phyloP scores from a whole-genome alignment of 768 basidiomycete species.

The Amanita muscaria region DNA sequence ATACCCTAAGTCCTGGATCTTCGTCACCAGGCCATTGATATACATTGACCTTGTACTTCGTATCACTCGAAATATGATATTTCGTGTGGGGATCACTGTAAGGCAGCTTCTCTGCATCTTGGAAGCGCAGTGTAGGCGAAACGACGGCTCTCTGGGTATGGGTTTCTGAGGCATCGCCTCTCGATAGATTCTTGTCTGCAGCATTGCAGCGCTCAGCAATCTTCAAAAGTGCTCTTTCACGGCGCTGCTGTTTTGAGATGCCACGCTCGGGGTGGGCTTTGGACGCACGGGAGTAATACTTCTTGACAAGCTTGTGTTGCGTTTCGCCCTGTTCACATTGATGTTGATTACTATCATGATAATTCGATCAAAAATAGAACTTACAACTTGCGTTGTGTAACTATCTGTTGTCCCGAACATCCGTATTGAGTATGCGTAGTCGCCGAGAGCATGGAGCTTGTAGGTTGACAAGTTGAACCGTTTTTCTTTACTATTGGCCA shows the following conservation, averaged over 20 bases:
- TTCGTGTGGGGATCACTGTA: constrained; percentile 10
- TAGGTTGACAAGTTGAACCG: constrained; percentile 18
- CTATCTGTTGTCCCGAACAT: constrained; percentile 22
- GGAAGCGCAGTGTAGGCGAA: too few species aligned
- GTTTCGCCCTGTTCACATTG: not conserved
- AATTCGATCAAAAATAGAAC: constrained; percentile 12
- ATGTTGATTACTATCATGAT: not conserved
- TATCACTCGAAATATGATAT: not conserved
- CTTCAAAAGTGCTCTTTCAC: not conserved
- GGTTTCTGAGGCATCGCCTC: not conserved
- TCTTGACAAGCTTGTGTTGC: constrained; percentile 18
- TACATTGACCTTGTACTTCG: not conserved
- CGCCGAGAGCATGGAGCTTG: constrained; percentile 23
- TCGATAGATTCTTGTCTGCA: too few species aligned
- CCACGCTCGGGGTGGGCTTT: constrained; percentile 16
- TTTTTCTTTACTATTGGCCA: not conserved
- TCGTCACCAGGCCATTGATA: not conserved
- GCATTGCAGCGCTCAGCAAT: not conserved
- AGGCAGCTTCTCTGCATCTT: not conserved
- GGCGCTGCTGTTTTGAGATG: constrained; percentile 7
- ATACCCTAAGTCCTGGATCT: not conserved
- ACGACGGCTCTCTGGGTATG: not conserved
- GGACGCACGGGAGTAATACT: constrained; percentile 23
- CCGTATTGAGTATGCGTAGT: constrained; percentile 18
- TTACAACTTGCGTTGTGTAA: constrained; percentile 24